phyloP scores from a whole-genome alignment of 306 rosid genomes.

The Cicer judaicum region DNA sequence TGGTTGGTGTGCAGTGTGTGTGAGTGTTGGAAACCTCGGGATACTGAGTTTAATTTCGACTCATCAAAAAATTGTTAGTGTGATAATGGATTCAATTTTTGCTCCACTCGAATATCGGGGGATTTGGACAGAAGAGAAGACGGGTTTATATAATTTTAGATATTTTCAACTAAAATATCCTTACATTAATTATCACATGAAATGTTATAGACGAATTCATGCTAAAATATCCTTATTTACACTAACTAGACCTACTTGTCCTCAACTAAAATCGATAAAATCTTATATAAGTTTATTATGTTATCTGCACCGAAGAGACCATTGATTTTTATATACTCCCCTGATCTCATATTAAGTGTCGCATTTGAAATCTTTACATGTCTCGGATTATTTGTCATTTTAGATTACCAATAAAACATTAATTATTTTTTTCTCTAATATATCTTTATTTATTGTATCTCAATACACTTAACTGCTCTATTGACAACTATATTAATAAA shows the following conservation, averaged over 20 bases:
- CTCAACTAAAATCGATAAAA: constrained; percentile 2
- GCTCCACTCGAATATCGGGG: not conserved
- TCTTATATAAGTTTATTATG: not conserved
- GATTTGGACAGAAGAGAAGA: not conserved
- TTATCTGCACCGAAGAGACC: not conserved
- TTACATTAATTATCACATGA: not conserved
- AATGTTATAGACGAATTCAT: not conserved
- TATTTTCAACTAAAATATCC: not conserved
- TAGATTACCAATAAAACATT: too few species aligned
- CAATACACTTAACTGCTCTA: too few species aligned
- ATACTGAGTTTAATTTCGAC: too few species aligned
- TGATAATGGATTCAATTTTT: not conserved
- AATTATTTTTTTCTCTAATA: too few species aligned
- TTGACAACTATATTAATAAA: too few species aligned
- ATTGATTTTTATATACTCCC: not conserved
- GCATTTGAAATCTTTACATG: too few species aligned
- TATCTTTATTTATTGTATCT: too few species aligned
- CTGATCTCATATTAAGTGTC: too few species aligned
- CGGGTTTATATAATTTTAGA: not conserved
- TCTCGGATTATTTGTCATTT: too few species aligned
- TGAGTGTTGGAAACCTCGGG: too few species aligned
- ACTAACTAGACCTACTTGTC: not conserved
- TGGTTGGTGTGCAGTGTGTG: too few species aligned
- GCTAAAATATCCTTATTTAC: not conserved
- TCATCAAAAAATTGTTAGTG: not conserved